phyloP scores from a whole-genome alignment of 768 basidiomycete species.

The Trametes meyenii region DNA sequence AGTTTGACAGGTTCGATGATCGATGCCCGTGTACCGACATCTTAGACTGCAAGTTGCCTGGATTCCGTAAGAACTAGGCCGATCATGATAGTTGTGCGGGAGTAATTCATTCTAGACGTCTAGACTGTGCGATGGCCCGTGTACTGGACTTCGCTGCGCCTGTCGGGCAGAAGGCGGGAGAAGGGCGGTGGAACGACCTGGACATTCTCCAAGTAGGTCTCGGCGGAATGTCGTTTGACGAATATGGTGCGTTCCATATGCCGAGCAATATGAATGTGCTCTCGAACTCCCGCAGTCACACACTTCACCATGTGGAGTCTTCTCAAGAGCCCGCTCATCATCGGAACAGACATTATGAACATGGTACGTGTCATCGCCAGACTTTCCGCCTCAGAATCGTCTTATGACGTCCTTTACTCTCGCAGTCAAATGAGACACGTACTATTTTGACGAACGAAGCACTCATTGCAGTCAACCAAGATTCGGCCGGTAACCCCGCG shows the following conservation, averaged over 20 bases:
- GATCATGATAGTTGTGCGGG: not conserved
- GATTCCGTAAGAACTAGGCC: slow-evolving; percentile 38
- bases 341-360: slow-evolving; percentile 43
- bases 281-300: slow-evolving; percentile 31
- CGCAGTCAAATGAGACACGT: slow-evolving; percentile 38
- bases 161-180: slow-evolving; percentile 39
- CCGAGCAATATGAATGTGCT: not conserved
- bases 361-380: slow-evolving; percentile 37
- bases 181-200: slow-evolving; percentile 41
- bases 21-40: slow-evolving; percentile 41
- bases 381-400: not conserved
- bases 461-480: slow-evolving; percentile 40
- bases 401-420: not conserved
- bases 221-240: slow-evolving; percentile 42
- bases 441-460: slow-evolving; percentile 43
- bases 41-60: slow-evolving; percentile 42
- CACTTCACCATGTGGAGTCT: slow-evolving; percentile 47
- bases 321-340: slow-evolving; percentile 44
- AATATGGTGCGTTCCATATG: slow-evolving; percentile 36
- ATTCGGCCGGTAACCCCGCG: slow-evolving; percentile 35
- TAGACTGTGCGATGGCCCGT: slow-evolving; percentile 37
- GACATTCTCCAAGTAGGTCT: slow-evolving; percentile 44
- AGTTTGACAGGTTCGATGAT: slow-evolving; percentile 39
- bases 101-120: not conserved
- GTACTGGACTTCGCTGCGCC: slow-evolving; percentile 44